Conservation (phyloP, 768 basidiomycete species). For the Rhizopogon roseolus region DNA sequence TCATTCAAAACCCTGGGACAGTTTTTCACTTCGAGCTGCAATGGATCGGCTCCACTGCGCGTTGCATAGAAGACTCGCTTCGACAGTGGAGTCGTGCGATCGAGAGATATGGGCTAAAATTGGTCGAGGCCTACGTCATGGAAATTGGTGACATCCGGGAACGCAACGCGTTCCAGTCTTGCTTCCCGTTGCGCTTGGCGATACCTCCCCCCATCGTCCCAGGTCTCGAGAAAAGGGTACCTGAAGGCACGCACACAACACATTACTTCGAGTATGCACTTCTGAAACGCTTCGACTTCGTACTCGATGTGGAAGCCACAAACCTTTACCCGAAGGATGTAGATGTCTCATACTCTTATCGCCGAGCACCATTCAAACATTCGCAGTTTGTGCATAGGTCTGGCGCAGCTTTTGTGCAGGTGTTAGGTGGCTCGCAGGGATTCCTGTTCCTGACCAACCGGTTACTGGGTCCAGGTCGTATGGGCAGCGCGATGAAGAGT, state of each 20-base stretch:
- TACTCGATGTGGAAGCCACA: slow-evolving; percentile 78
- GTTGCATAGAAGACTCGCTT: slow-evolving; percentile 85
- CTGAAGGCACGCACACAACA: slow-evolving; percentile 58
- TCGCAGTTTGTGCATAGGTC: slow-evolving; percentile 92
- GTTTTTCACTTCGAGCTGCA: slow-evolving; percentile 97
- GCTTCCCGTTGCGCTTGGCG: slow-evolving; percentile 76
- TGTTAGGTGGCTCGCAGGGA: slow-evolving; percentile 71
- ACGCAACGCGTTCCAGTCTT: slow-evolving; percentile 88
- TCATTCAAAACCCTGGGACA: slow-evolving; percentile 91
- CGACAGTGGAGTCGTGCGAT: slow-evolving; percentile 78
- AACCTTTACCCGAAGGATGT: slow-evolving; percentile 74
- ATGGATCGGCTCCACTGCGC: slow-evolving; percentile 93
- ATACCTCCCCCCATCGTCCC: slow-evolving; percentile 68
- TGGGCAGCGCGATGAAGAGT: slow-evolving; percentile 49
- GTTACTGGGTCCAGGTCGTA: slow-evolving; percentile 67
- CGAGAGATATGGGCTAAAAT: slow-evolving; percentile 84
- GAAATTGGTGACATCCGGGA: slow-evolving; percentile 85
- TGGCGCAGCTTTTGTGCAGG: slow-evolving; percentile 88
- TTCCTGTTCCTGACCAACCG: slow-evolving; percentile 90
- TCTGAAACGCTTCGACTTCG: slow-evolving; percentile 73
- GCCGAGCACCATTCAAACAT: slow-evolving; percentile 68
- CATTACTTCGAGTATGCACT: slow-evolving; percentile 83
- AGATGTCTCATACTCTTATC: slow-evolving; percentile 87
- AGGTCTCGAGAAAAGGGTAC: slow-evolving; percentile 62
- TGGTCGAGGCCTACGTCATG: slow-evolving; percentile 91